phyloP scores from a whole-genome alignment of 2,329 filamentous ascomycete species.

The Colletotrichum melonis region DNA sequence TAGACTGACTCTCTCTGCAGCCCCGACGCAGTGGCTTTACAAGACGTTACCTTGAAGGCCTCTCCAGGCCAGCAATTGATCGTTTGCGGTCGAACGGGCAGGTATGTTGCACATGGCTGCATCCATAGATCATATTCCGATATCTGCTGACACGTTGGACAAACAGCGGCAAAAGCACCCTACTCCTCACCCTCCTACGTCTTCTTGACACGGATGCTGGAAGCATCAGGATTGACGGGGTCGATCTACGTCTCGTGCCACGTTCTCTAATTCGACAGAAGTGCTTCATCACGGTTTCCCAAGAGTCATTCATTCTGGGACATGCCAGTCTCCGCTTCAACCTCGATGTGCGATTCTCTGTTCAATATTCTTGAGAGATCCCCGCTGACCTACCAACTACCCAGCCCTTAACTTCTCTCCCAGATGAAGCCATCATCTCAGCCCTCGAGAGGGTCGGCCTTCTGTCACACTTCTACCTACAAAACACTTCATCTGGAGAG shows the following conservation, averaged over 20 bases:
- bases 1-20: not conserved
- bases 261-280: conserved; percentile 6
- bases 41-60: not conserved
- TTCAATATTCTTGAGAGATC: not conserved
- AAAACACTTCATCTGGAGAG: not conserved
- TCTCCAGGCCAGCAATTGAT: conserved; percentile 18
- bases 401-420: not conserved
- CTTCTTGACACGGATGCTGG: not conserved
- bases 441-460: not conserved
- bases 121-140: not conserved
- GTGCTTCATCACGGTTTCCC: conserved; percentile 18
- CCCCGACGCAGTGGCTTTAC: not conserved
- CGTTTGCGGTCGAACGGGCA: conserved; percentile 22
- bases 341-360: not conserved
- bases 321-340: conserved; percentile 28
- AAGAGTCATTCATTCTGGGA: conserved; percentile 1
- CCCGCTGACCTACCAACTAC: not conserved
- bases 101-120: not conserved
- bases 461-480: conserved; percentile 1
- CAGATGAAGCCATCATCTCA: not conserved
- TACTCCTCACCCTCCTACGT: conserved; percentile 7
- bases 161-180: conserved; percentile 20
- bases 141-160: not conserved
- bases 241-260: conserved; percentile 4
- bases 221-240: conserved; percentile 5